Base-by-base conservation (phyloP, 345 rosid genomes). In the Garcia nutans region DNA sequence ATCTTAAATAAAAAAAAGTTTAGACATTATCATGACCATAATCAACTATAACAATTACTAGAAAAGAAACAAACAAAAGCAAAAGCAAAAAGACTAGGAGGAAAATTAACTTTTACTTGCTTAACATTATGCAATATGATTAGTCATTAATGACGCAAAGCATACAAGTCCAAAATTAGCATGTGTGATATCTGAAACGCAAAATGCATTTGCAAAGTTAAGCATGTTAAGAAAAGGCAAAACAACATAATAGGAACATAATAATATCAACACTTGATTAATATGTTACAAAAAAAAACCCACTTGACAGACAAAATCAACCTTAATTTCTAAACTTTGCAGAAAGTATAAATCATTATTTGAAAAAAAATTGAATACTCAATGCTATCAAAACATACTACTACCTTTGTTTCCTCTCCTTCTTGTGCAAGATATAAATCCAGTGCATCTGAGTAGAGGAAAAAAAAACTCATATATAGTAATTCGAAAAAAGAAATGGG, bases 321-420 rank as follows among this genome's bases (percentile, higher is more conserved):
- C 58, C 58, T 13, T 28, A 45, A 26, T 63, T 28, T 17, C 37
- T 41, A 13, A 67, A 42, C n/a, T 44, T 67, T 42, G 31, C 16
- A 5, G 33, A 44, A 22, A 67, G 50, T n/a, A 45, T 45, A 22
- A 16, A 19, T 6, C 6, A 65, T 13, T 2, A 44, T 10, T 22
- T 54, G 58, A 67, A 28, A 24, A 24, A 26, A 8, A 64, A 1
- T 41, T 65, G 41, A 1, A 37, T 17, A 12, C 7, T 17, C 9
- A 65, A n/a, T 65, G 41, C 52, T 65, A 23, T 42, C 31, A 23
- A 67, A 1, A 67, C 28, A 67, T 45, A 45, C 56, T 67, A 45
- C 55, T 67, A 44, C 19, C 15, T 42, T 67, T 42, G 70, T 44
- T 67, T 45, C 70, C 23, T 6, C 69, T 65, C 22, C 70, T 10